Evolutionary conservation across 208 protist species (phyloP).

Genomic region (Leishmania tarentolae): DNA sequence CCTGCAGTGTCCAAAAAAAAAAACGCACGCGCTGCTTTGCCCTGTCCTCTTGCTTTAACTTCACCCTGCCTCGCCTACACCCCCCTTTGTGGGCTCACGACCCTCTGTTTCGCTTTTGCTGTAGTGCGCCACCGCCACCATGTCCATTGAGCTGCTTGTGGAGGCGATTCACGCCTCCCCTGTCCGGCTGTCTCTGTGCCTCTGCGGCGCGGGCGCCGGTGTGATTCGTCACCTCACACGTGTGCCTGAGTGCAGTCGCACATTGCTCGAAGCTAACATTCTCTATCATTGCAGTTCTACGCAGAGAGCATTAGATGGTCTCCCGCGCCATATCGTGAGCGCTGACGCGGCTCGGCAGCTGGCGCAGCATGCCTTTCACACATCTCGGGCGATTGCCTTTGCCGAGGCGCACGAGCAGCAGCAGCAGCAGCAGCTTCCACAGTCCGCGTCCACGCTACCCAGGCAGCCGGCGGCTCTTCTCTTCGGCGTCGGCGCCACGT

Average conservation of each 20-base stretch:
- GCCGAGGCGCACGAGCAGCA: conserved; percentile 9
- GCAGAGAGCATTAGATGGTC: conserved; percentile 42
- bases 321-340: conserved; percentile 39
- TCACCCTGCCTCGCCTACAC: not conserved
- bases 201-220: conserved; percentile 53
- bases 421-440: not conserved
- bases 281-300: conserved; percentile 44
- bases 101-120: not conserved
- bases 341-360: conserved; percentile 43
- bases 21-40: not conserved
- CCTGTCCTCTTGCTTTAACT: not conserved
- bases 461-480: conserved; percentile 1
- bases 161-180: conserved; percentile 52
- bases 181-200: conserved; percentile 37
- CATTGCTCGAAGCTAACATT: conserved; percentile 47
- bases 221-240: conserved; percentile 43
- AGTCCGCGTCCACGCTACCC: not conserved
- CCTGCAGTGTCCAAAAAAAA: not conserved
- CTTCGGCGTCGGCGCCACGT: conserved; percentile 68
- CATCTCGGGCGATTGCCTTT: conserved; percentile 7
- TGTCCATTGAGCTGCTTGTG: conserved; percentile 33
- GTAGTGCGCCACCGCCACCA: not conserved
- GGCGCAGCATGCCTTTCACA: conserved; percentile 63
- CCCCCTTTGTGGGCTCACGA: no score
- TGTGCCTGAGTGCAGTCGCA: conserved; percentile 62